Conservation (phyloP, 2,329 filamentous ascomycete genomes). For the Neocucurbitaria cava region DNA sequence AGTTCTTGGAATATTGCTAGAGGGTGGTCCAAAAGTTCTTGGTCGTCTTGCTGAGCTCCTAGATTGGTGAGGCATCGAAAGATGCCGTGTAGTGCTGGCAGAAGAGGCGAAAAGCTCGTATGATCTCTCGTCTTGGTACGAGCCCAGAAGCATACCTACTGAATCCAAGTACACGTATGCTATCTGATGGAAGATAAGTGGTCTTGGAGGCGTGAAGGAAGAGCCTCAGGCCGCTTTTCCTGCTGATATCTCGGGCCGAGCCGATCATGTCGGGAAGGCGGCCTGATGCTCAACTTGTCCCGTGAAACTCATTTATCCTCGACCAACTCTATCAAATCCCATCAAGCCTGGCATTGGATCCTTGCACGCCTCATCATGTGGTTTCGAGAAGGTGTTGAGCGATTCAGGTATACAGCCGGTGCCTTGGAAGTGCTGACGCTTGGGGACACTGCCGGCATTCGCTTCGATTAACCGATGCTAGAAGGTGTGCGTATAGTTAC, state of each 20-base stretch:
- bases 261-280: conserved; percentile 19
- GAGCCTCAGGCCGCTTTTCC: not conserved
- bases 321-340: conserved; percentile 8
- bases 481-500: conserved; percentile 1
- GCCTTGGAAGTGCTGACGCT: conserved; percentile 1
- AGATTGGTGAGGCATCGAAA: not conserved
- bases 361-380: not conserved
- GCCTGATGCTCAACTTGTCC: conserved; percentile 12
- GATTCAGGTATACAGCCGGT: conserved; percentile 4
- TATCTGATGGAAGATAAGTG: conserved; percentile 1
- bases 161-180: conserved; percentile 1
- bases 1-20: not conserved
- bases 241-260: conserved; percentile 36
- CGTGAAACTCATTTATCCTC: conserved; percentile 14
- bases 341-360: not conserved
- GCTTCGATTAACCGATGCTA: not conserved
- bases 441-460: conserved; percentile 5
- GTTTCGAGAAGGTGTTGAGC: not conserved
- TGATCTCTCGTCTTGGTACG: not conserved
- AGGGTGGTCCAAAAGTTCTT: not conserved
- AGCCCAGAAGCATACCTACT: not conserved
- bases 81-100: not conserved
- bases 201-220: not conserved
- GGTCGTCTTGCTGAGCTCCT: not conserved
- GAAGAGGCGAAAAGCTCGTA: not conserved